Evolutionary conservation across 495 filamentous ascomycete species (phyloP), one percentile per base, ranked within the genome.

Genomic region (Lasiosphaeria ovina): DNA sequence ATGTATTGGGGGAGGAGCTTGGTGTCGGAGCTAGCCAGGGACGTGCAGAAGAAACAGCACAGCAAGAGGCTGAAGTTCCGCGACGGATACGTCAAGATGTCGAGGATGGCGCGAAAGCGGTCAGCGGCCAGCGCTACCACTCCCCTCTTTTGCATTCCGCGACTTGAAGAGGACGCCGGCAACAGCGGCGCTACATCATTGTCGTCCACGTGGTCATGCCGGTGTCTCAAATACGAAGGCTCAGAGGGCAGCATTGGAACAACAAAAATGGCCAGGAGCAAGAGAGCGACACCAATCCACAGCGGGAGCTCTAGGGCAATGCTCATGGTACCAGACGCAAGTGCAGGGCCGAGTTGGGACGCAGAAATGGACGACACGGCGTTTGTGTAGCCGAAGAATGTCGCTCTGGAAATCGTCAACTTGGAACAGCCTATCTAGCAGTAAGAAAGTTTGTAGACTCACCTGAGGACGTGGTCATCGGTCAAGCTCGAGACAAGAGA

Each of bases 1-100:
- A 78, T 75, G 55, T 76, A 79, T 35, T 76, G 74, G n/a, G 75
- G 64, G 9, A 79, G 61, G 16, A 79, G 67, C 57, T 75, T 79
- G 24, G 77, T 78, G 59, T 79, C 77, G 56, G 77, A 76, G 60
- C 72, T 75, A 14, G 76, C 76, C 49, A 78, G 72, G n/a, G 76
- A 72, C 35, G 76, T 76, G 36, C 77, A 67, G 53, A 78, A 70
- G 64, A 78, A 76, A 52, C 68, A 67, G 35, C 66, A 17, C 3
- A 78, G 73, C 4, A 78, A 62, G 31, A 79, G 60, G 7, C 42
- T 55, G 5, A 78, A 68, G 61, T 77, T 75, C 51, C 55, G 56
- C 11, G 62, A 55, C 17, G 58, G 67, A 51, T 16, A 48, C 1
- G 47, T 24, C 16, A 62, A 57, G 14, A 57, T 32, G 35, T 60